Evolutionary conservation across 208 protist species (phyloP).

Genomic region (Lotmaria passim): DNA sequence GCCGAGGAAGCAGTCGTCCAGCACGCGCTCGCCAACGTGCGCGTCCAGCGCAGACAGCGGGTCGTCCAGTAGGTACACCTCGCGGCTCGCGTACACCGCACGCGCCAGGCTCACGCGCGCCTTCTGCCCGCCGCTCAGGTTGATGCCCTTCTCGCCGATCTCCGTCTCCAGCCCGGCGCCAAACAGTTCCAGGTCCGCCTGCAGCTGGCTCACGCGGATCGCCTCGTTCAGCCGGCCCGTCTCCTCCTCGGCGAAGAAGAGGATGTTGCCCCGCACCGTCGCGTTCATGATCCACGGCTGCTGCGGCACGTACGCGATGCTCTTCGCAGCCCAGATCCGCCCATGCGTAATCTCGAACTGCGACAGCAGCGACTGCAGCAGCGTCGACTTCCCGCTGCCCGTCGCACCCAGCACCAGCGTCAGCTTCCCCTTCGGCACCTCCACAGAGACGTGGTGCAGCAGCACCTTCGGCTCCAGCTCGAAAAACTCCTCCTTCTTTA

Average conservation of each 20-base stretch:
- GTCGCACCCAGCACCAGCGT: slow-evolving; percentile 76
- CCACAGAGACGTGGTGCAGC: slow-evolving; percentile 42
- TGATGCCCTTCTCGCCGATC: slow-evolving; percentile 50
- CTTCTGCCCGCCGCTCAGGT: slow-evolving; percentile 76
- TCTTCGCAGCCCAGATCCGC: slow-evolving; percentile 28
- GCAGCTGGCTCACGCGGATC: slow-evolving; percentile 61
- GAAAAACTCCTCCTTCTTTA: slow-evolving; percentile 32
- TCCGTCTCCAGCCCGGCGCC: slow-evolving; percentile 30
- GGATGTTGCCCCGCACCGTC: slow-evolving; percentile 91
- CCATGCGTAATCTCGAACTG: slow-evolving; percentile 38
- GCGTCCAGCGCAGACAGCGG: slow-evolving; percentile 92
- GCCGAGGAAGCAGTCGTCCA: slow-evolving; percentile 48
- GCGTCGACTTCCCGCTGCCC: slow-evolving; percentile 74
- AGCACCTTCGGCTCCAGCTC: slow-evolving; percentile 44
- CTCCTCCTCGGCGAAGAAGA: slow-evolving; percentile 78
- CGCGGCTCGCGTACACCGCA: no score
- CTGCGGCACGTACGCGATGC: slow-evolving; percentile 89
- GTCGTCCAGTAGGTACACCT: no score
- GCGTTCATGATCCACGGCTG: slow-evolving; percentile 91
- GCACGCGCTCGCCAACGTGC: slow-evolving; percentile 70
- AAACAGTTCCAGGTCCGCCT: slow-evolving; percentile 72
- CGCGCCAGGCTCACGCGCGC: no score
- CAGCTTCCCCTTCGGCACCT: slow-evolving; percentile 53
- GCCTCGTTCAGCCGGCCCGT: slow-evolving; percentile 27
- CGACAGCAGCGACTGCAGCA: slow-evolving; percentile 51